These are phyloP conservation scores for Lathyrus sativus DNA, from an alignment of 306 rosid genomes.

Conservation along the genomic window DNA sequence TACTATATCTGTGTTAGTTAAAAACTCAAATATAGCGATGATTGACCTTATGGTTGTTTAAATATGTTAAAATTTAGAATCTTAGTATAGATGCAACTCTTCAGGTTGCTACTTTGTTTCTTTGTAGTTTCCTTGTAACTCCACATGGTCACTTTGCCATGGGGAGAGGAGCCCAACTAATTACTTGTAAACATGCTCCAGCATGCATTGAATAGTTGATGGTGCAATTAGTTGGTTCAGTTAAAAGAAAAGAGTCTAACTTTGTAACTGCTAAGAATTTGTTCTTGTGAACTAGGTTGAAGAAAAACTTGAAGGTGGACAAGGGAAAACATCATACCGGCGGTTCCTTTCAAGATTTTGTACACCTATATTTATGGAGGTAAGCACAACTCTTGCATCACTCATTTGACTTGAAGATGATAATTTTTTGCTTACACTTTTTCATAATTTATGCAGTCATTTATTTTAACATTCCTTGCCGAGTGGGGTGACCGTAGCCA, in stretches of 20 bases:
- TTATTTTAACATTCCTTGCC: constrained; percentile 88
- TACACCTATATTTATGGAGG: constrained; percentile 99
- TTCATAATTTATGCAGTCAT: constrained; percentile 64
- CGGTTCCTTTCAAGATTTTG: constrained; percentile 92
- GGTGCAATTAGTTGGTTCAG: constrained; percentile 24
- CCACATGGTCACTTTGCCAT: constrained; percentile 20
- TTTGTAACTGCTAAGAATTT: constrained; percentile 37
- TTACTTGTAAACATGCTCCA: constrained; percentile 11
- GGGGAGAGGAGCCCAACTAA: constrained; percentile 16
- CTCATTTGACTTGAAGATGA: constrained; percentile 10
- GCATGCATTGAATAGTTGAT: constrained; percentile 20
- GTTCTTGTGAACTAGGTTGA: constrained; percentile 63
- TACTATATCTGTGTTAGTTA: constrained; percentile 3
- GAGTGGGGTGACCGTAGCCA: constrained; percentile 99
- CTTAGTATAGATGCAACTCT: constrained; percentile 25
- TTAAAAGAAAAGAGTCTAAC: constrained; percentile 19
- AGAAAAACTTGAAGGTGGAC: constrained; percentile 97
- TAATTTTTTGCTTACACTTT: constrained; percentile 30
- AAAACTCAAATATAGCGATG: constrained; percentile 9
- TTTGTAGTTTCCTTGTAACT: constrained; percentile 12
- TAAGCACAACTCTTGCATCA: constrained; percentile 32
- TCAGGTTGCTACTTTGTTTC: constrained; percentile 24
- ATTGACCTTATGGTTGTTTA: constrained; percentile 7
- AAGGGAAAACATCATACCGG: constrained; percentile 75
- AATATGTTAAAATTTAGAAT: constrained; percentile 26